A percentile compares a stretch with the other conserved stretches of the same genome.
Conservation (phyloP, 306 rosid species). For the Dryas drummondii region DNA sequence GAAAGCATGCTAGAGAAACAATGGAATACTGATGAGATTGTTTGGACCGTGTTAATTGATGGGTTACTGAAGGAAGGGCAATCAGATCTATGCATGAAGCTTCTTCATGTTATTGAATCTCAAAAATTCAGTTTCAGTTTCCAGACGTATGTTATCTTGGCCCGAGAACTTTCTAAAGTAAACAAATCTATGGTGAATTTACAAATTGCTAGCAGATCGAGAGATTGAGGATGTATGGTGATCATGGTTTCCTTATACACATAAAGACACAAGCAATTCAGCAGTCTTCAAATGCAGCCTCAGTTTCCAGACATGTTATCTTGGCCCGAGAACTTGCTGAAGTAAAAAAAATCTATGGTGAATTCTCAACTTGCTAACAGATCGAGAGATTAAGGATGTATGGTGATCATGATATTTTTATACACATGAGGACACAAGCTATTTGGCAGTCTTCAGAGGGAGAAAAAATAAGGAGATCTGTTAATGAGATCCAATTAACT, state of each 20-base stretch:
- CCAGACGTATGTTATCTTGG: conserved; percentile 38
- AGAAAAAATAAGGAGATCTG: background rate
- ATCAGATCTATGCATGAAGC: conserved; percentile 34
- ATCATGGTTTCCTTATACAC: conserved; percentile 10
- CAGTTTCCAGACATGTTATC: conserved; percentile 34
- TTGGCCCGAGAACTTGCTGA: conserved; percentile 36
- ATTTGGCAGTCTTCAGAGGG: background rate
- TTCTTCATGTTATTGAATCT: conserved; percentile 41
- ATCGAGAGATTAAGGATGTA: conserved; percentile 21
- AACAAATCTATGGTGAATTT: conserved; percentile 20
- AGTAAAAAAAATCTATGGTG: conserved; percentile 17
- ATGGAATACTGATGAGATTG: conserved; percentile 49
- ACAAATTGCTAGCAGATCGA: conserved; percentile 26
- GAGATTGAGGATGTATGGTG: conserved; percentile 23
- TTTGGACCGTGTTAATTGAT: conserved; percentile 44
- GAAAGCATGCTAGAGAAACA: conserved; percentile 38
- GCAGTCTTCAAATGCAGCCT: conserved; percentile 17
- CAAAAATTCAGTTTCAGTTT: conserved; percentile 27
- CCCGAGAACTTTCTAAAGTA: conserved; percentile 34
- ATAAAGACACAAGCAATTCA: background rate
- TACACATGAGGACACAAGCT: background rate
- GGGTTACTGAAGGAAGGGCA: conserved; percentile 42
- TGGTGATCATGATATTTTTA: conserved; percentile 15
- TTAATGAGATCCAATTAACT: background rate
- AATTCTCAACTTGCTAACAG: conserved; percentile 29